phyloP scores from a whole-genome alignment of 2,329 filamentous ascomycete species.

The Neonectria sp. region DNA sequence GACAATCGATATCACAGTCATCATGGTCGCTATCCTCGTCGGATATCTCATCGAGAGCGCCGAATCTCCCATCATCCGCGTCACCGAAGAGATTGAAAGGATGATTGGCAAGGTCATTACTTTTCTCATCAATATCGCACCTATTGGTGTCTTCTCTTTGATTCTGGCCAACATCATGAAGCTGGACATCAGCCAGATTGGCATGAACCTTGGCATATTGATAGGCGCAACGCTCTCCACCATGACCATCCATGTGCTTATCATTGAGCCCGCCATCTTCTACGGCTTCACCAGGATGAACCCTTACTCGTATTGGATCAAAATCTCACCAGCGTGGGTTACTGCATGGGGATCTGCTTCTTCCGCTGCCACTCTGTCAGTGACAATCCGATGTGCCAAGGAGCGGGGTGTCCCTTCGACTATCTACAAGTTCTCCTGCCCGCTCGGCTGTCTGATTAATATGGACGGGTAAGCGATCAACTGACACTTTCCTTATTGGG shows the following conservation, averaged over 20 bases:
- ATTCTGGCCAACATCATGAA: conserved; percentile 67
- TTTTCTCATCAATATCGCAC: conserved; percentile 64
- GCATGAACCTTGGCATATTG: conserved; percentile 64
- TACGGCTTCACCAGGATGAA: conserved; percentile 60
- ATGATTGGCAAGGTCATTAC: conserved; percentile 64
- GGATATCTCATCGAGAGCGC: conserved; percentile 60
- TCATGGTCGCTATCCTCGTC: conserved; percentile 62
- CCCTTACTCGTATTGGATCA: conserved; percentile 64
- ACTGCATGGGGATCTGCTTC: conserved; percentile 70
- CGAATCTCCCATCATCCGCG: conserved; percentile 57
- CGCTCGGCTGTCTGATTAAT: conserved; percentile 65
- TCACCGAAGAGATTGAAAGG: conserved; percentile 62
- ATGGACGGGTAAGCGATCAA: conserved; percentile 60
- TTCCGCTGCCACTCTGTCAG: conserved; percentile 66
- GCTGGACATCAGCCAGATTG: conserved; percentile 63
- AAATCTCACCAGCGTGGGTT: conserved; percentile 66
- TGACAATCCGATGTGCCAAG: conserved; percentile 61
- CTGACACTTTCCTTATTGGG: neutral
- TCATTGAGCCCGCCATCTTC: conserved; percentile 62
- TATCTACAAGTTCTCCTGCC: conserved; percentile 62
- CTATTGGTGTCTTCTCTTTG: conserved; percentile 68
- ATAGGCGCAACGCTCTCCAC: conserved; percentile 62
- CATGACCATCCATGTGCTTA: conserved; percentile 63
- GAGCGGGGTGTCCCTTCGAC: conserved; percentile 59
- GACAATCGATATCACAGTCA: conserved; percentile 47